Conservation (phyloP, 441 rosid genomes). For the Cnidoscolus chayamansa region DNA sequence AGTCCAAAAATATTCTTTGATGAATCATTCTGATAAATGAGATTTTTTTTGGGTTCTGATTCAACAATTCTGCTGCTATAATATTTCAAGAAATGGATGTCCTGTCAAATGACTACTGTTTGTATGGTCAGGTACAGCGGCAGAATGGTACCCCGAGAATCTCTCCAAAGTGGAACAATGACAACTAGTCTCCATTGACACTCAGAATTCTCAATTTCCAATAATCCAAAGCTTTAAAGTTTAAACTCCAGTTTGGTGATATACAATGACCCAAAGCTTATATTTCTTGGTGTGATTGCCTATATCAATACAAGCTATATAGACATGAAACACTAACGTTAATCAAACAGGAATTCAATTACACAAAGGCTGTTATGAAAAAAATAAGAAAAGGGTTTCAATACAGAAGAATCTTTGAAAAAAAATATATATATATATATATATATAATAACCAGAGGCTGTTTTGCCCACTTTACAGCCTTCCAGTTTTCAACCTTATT, state of each 20-base stretch:
- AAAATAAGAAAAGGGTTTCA: background rate
- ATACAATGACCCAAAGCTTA: too few species aligned
- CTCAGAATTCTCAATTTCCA: background rate
- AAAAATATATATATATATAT: background rate
- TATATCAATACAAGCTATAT: background rate
- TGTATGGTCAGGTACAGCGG: background rate
- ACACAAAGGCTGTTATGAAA: background rate
- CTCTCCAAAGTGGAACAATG: background rate
- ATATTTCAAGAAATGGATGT: background rate
- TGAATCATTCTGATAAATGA: too few species aligned
- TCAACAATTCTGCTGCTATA: background rate
- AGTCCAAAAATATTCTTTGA: too few species aligned
- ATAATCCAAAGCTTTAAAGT: background rate
- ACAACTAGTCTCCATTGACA: background rate
- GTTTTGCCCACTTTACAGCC: conserved; percentile 15
- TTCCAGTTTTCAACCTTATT: background rate
- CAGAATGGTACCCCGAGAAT: background rate
- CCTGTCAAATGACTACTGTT: background rate
- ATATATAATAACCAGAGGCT: background rate
- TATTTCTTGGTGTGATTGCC: too few species aligned
- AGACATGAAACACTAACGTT: background rate
- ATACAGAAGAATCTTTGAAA: background rate
- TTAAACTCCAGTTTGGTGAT: background rate
- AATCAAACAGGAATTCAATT: background rate
- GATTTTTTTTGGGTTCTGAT: background rate